phyloP scores from a whole-genome alignment of 2,329 filamentous ascomycete genomes.

The Lachnellula suecica region DNA sequence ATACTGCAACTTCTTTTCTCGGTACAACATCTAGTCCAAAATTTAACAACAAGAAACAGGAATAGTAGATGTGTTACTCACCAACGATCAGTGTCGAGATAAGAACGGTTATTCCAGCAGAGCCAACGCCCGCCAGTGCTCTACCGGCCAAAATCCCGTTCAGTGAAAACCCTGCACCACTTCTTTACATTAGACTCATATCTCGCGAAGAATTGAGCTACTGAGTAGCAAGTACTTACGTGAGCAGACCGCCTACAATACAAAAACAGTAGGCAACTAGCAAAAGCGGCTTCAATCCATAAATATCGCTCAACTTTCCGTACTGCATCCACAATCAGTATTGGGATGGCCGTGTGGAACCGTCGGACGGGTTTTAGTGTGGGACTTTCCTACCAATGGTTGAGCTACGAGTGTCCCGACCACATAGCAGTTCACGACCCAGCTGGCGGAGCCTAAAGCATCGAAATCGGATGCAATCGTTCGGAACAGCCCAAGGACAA shows the following conservation, averaged over 20 bases:
- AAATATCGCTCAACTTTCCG: conserved; percentile 6
- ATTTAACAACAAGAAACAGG: neutral
- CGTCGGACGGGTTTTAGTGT: too few relatives aligned
- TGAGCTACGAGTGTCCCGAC: neutral
- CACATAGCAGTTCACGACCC: neutral
- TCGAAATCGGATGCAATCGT: neutral
- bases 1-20: neutral
- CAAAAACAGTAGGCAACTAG: conserved; percentile 1
- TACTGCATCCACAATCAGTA: neutral
- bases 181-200: neutral
- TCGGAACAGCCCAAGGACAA: neutral
- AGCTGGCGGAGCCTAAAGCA: neutral
- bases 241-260: neutral
- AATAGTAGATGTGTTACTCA: neutral
- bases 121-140: neutral
- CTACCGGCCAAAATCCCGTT: neutral
- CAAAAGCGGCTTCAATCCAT: neutral
- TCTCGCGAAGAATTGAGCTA: neutral
- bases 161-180: neutral
- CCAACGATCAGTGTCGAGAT: neutral
- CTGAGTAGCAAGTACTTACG: neutral
- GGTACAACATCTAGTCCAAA: neutral
- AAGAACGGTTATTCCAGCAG: neutral
- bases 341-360: too few relatives aligned
- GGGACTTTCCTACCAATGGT: neutral